phyloP scores from a whole-genome alignment of 2,329 filamentous ascomycete genomes.

The Neonectria sp. region DNA sequence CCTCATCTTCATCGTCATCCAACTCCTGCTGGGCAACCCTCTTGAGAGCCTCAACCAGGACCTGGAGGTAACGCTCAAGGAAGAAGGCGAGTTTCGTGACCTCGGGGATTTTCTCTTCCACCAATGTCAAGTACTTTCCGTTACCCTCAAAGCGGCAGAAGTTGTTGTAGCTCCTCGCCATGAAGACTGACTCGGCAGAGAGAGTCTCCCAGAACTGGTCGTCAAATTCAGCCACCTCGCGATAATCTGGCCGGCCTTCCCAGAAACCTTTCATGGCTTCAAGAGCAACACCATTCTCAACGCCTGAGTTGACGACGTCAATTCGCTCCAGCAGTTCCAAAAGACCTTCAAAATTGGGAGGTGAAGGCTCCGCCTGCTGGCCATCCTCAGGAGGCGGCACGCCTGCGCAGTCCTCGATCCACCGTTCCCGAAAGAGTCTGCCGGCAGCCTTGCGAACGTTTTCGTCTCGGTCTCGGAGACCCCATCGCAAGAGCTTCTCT shows the following conservation, averaged over 20 bases:
- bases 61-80: conserved; percentile 84
- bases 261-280: conserved; percentile 98
- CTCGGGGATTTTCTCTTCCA: conserved; percentile 96
- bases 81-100: conserved; percentile 92
- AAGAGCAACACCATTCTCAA: conserved; percentile 90
- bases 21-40: conserved; percentile 69
- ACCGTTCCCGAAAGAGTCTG: conserved; percentile 92
- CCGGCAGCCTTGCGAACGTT: conserved; percentile 93
- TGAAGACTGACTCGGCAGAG: conserved; percentile 88
- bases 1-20: conserved; percentile 73
- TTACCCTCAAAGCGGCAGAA: conserved; percentile 85
- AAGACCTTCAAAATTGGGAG: conserved; percentile 84
- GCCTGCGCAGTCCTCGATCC: conserved; percentile 95
- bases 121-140: conserved; percentile 79
- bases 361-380: conserved; percentile 68
- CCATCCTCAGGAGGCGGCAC: conserved; percentile 72
- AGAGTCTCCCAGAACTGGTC: conserved; percentile 86
- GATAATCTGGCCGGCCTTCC: conserved; percentile 90
- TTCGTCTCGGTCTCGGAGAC: conserved; percentile 92
- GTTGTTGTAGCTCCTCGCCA: conserved; percentile 93
- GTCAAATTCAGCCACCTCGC: conserved; percentile 79
- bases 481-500: conserved; percentile 96
- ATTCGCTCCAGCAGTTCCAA: conserved; percentile 94
- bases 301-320: conserved; percentile 90
- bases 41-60: conserved; percentile 75